Base-by-base conservation (phyloP, 345 rosid species). In the Capsella bursapastoris region DNA sequence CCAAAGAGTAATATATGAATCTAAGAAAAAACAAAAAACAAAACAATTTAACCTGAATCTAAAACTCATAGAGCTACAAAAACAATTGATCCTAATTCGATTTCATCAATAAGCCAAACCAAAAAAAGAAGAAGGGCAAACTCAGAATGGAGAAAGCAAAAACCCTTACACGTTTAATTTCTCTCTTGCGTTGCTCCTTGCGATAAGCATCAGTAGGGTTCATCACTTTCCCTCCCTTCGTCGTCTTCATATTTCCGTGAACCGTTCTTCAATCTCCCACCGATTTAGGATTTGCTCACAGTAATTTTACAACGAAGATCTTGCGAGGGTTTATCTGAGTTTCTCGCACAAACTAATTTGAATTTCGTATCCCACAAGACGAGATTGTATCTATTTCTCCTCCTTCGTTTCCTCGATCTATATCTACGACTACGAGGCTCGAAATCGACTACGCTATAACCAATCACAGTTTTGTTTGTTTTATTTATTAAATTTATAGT, bases 131-230 rank as follows among this genome's bases (percentile, higher is more conserved):
- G 1, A n/a, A 2, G 44, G 50, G 16, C 13, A 38, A 16, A 44
- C 3, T 27, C 5, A 13, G 8, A 40, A 29, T 7, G 38, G 40
- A 6, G 10, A 9, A 35, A 49, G 18, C 32, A 35, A 18, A 34
- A 38, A 22, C 32, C 2, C 59, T 70, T 82, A 84, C 99, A 86
- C 99, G 87, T 81, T 90, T 95, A 57, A 95, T 82, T 78, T 95
- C 98, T 74, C 86, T 89, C 85, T 92, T 95, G 27, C 98, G 98
- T 43, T 86, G 85, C 90, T 95, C 90, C 83, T 95, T 95, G 41
- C 99, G 98, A 63, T 90, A 95, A 38, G 99, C 99, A 63, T 95
- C 99, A 57, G 98, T 95, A 72, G 99, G 99, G 86, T 95, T 95
- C 98, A 95, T 92, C 71, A 92, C 96, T 75, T 95, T 92, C 72